Conservation (phyloP, 371 early-diverging fungal species). For the Mortierella sp. region DNA sequence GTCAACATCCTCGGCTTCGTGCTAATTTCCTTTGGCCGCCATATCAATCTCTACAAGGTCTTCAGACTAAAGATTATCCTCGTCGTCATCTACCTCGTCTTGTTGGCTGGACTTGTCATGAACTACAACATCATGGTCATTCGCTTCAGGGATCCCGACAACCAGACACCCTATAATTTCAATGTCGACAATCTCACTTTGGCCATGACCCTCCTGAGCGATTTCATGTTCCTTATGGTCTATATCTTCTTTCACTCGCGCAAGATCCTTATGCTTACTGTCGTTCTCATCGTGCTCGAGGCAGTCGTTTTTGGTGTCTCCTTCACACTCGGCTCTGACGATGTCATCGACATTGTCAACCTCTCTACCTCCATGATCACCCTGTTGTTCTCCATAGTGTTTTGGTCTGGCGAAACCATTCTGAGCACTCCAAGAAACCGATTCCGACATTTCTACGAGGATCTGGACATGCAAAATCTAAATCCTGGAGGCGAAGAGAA, state of each 20-base stretch:
- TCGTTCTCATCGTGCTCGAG: background rate
- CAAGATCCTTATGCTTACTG: background rate
- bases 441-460: background rate
- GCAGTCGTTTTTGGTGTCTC: background rate
- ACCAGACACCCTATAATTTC: background rate
- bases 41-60: background rate
- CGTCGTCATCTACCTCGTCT: background rate
- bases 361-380: conserved; percentile 3
- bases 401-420: conserved; percentile 3
- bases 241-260: background rate
- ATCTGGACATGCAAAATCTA: background rate
- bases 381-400: background rate
- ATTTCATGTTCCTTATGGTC: conserved; percentile 3
- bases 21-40: background rate
- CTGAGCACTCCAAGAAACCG: background rate
- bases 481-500: too few species aligned
- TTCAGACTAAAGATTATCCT: conserved; percentile 3
- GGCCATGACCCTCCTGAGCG: conserved; percentile 3
- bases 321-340: background rate
- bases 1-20: conserved; percentile 7
- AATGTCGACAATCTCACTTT: conserved; percentile 1
- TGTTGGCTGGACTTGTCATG: background rate
- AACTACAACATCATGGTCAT: conserved; percentile 8
- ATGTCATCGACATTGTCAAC: conserved; percentile 6
- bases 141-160: conserved; percentile 5